Percentiles rank a stretch among this genome's conserved stretches.
These are phyloP conservation scores for Helotiales sp. DNA, from an alignment of 2,329 filamentous ascomycete genomes.

Conservation along the genomic window DNA sequence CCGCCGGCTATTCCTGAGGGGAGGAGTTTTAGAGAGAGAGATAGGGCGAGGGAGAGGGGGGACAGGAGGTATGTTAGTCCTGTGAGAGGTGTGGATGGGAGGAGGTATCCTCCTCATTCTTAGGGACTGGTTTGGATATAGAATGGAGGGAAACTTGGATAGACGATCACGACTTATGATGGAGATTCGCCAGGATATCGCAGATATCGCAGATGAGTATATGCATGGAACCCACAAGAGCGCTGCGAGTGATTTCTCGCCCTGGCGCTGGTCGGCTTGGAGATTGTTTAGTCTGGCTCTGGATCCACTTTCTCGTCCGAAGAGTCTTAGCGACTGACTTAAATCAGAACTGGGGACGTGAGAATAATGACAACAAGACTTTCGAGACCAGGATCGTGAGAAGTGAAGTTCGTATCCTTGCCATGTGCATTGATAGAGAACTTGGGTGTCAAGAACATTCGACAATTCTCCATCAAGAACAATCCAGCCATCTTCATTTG, in stretches of 20 bases:
- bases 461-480: too few species aligned
- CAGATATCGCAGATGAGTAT: neutral
- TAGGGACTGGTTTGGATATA: neutral
- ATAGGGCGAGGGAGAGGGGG: slow-evolving; percentile 27
- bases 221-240: neutral
- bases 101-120: slow-evolving; percentile 36
- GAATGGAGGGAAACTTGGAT: neutral
- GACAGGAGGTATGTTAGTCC: slow-evolving; percentile 34
- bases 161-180: neutral
- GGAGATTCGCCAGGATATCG: neutral
- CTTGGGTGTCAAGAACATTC: too few species aligned
- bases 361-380: too few species aligned
- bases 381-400: too few species aligned
- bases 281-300: slow-evolving; percentile 2
- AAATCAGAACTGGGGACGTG: too few species aligned
- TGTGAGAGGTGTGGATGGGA: slow-evolving; percentile 40
- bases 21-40: slow-evolving; percentile 22
- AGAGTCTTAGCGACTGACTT: neutral
- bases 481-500: too few species aligned
- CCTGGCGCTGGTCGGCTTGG: slow-evolving; percentile 3
- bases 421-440: too few species aligned
- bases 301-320: neutral
- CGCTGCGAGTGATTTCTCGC: neutral
- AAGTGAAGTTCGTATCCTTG: too few species aligned
- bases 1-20: slow-evolving; percentile 11